These are phyloP conservation scores for Xylariaceae sp. DNA, from an alignment of 2,329 filamentous ascomycete genomes.

Conservation along the genomic window DNA sequence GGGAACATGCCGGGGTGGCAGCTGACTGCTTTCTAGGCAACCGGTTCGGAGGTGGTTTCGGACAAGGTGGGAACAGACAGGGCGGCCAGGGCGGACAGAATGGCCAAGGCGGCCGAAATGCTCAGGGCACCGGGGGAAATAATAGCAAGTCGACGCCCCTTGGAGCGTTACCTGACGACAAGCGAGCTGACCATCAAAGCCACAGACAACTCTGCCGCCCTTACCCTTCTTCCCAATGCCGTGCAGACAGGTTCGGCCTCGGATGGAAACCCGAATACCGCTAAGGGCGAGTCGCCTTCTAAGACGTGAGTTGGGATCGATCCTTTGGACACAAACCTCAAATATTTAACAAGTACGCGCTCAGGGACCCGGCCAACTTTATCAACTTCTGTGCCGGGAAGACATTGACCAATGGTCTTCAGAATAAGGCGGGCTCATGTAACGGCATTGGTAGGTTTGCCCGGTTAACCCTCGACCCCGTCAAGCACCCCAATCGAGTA, in stretches of 20 bases:
- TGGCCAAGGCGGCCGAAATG: neutral
- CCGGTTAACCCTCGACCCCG: no score
- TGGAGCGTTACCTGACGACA: neutral
- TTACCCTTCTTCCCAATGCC: conserved; percentile 38
- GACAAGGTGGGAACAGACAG: neutral
- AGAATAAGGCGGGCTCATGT: conserved; percentile 54
- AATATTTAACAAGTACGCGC: conserved; percentile 17
- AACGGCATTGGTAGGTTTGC: conserved; percentile 51
- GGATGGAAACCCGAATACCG: conserved; percentile 25
- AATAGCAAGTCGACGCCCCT: conserved; percentile 12
- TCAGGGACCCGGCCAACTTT: conserved; percentile 55
- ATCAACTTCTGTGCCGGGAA: conserved; percentile 56
- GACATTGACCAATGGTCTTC: conserved; percentile 55
- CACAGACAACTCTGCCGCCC: conserved; percentile 23
- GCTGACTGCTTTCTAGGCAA: conserved; percentile 1
- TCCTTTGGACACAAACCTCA: neutral
- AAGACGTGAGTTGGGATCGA: conserved; percentile 38
- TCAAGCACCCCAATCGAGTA: no score
- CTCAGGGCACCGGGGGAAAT: conserved; percentile 18
- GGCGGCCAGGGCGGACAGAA: neutral
- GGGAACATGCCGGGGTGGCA: neutral
- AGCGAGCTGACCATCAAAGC: conserved; percentile 13
- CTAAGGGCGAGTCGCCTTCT: conserved; percentile 47
- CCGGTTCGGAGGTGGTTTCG: conserved; percentile 2
- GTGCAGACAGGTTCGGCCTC: conserved; percentile 45